Base-by-base conservation (phyloP, 768 basidiomycete genomes). In the Butyriboletus loyo region DNA sequence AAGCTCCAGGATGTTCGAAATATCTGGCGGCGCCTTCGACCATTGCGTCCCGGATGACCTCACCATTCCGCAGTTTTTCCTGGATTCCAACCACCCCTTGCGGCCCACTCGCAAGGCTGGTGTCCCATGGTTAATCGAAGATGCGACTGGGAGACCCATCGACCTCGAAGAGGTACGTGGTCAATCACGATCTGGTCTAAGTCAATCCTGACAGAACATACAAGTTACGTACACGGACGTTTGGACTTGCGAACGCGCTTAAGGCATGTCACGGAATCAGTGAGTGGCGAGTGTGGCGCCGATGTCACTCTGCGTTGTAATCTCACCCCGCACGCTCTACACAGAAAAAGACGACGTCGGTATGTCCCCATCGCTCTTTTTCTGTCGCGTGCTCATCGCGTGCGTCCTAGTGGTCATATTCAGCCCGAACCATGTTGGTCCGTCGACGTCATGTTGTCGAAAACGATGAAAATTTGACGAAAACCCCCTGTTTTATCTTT, bases 381-480 rank as follows among this genome's bases (percentile, higher is more conserved):
- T 40, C 19, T 21, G 3, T 31, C 46, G 27, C 36, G 28, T 53
- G 39, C 38, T 61, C 27, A 61, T 32, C 17, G 25, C 51, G 17
- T 52, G 17, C 48, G 6, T 19, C 21, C 21, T 41, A 85, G 85
- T 85, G 38, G 82, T 84, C 60, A 59, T 87, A 34, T 81, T 81
- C 66, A 81, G 84, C 56, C 80, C 83, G 13, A 87, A 87, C 57
- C 75, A 84, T 62, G 70, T 81, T 25, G 84, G 85, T 85, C 48
- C 57, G 70, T 66, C 19, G 6, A 11, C 9, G 15, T 40, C 41
- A 46, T 39, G 34, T 14, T 2, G 28, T 32, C 24, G 45, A 27
- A 21, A n/a, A 34, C 11, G 21, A 31, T 5, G 28, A n/a, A 4
- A 17, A 8, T 19, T 13, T 5, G 21, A n/a, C 10, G 14, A 15